Evolutionary conservation across 2,329 filamentous ascomycete genomes (phyloP), one percentile per base, ranked within the genome.

Genomic region (Fusarium guadeloupense): DNA sequence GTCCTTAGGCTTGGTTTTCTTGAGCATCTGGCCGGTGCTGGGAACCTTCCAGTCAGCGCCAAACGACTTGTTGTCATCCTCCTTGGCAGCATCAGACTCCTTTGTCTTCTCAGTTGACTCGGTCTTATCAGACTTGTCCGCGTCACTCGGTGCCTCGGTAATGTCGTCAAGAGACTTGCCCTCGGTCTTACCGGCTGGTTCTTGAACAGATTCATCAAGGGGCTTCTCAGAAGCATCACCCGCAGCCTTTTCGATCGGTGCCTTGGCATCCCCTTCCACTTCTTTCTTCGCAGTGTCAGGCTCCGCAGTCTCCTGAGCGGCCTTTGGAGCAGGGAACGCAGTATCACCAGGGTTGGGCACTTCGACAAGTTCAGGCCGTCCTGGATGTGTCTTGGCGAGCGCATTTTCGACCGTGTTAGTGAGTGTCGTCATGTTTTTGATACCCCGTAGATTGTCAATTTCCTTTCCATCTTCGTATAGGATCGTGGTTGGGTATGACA

Each of bases 381-480:
- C 93, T 26, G 95, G 94, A 67, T 89, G 89, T 53, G 90, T 89
- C 13, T 85, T 81, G 74, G 97, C 92, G 34, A 98, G 79, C 9
- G 84, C 85, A 54, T 86, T 81, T 76, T 98, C 95, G 20, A 98
- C 81, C 71, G 89, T 87, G 2, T 82, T 77, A 70, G 88, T 90
- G 68, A 97, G 73, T 5, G 79, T 74, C 23, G 83, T 77, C 71
- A 97, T 87, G 48, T 83, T 81, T 76, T 90, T 91, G 28, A 81
- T 82, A 28, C 92, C 93, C 14, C 80, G 80, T 50, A 90, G 82
- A 45, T 80, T 80, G 53, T 90, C 86, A 6, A 87, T 75, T 40
- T 85, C 77, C 68, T 89, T 82, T 51, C 93, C 93, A 74, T 96
- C 83, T 73, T 95, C 89, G 79, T 88, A 97, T 10, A 98, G 80